These are phyloP conservation scores for Solanum virginianum DNA, from an alignment of 257 asterid species.

Conservation along the genomic window DNA sequence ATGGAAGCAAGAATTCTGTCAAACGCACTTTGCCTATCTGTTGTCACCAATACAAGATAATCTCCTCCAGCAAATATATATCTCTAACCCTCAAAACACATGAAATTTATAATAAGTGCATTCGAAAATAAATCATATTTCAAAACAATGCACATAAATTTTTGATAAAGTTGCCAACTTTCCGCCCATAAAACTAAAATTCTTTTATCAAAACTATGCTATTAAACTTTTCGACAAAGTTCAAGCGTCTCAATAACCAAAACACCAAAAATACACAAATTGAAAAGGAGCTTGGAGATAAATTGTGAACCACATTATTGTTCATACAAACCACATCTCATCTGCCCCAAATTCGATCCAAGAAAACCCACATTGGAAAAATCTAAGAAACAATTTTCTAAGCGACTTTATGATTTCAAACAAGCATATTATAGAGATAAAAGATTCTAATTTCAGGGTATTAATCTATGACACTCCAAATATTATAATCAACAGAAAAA, in stretches of 20 bases:
- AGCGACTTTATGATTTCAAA: no score
- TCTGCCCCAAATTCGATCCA: not conserved
- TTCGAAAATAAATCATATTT: not conserved
- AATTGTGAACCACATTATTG: not conserved
- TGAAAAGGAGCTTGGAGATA: not conserved
- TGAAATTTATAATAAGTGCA: not conserved
- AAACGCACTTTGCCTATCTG: constrained; percentile 93
- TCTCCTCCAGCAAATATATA: constrained; percentile 72
- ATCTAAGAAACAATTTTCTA: no score
- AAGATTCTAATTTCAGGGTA: no score
- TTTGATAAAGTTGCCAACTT: not conserved
- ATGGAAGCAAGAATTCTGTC: constrained; percentile 90
- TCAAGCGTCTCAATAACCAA: not conserved
- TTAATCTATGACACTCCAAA: no score
- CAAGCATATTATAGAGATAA: no score
- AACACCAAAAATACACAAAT: not conserved
- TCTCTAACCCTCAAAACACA: constrained; percentile 71
- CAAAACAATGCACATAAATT: not conserved
- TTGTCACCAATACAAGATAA: constrained; percentile 74
- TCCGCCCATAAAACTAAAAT: not conserved
- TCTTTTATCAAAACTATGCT: not conserved
- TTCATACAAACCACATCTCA: not conserved
- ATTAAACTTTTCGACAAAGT: not conserved
- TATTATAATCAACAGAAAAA: no score
- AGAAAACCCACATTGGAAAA: not conserved